A percentile compares a stretch with the other conserved stretches of the same genome.
These are phyloP conservation scores for Trebouxia sp. DNA, from an alignment of 139 green algal species.

Conservation along the genomic window DNA sequence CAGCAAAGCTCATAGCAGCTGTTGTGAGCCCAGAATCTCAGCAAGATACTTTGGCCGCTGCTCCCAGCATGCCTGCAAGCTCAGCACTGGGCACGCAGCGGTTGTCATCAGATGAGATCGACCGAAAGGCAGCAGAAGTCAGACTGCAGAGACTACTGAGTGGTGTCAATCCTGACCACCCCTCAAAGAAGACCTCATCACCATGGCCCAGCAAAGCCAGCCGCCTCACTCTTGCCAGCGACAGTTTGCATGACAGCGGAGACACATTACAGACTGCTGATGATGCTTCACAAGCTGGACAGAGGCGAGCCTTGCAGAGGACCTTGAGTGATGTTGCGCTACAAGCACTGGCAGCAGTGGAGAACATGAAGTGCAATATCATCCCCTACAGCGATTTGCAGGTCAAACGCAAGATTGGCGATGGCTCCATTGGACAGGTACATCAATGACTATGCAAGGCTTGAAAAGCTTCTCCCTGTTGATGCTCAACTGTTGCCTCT, in stretches of 20 bases:
- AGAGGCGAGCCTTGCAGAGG: background rate
- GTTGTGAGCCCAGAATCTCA: background rate
- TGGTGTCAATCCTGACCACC: background rate
- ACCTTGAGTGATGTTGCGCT: background rate
- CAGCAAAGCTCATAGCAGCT: no score
- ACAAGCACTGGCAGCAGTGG: background rate
- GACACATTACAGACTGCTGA: background rate
- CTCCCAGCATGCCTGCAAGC: no score
- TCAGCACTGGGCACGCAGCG: no score
- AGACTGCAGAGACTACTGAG: background rate
- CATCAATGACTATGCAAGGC: background rate
- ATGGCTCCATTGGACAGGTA: constrained; percentile 30
- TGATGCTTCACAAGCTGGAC: background rate
- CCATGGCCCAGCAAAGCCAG: no score
- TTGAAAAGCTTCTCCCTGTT: no score
- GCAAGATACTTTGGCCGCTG: no score
- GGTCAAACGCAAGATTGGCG: constrained; percentile 34
- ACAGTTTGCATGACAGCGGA: no score
- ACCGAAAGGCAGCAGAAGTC: background rate
- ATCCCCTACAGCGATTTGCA: background rate
- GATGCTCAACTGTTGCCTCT: no score
- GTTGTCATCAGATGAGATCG: background rate
- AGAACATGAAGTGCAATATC: constrained; percentile 6
- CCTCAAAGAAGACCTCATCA: background rate
- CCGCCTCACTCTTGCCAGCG: no score